These are phyloP conservation scores for Morella rubra DNA, from an alignment of 306 rosid species.

Conservation along the genomic window DNA sequence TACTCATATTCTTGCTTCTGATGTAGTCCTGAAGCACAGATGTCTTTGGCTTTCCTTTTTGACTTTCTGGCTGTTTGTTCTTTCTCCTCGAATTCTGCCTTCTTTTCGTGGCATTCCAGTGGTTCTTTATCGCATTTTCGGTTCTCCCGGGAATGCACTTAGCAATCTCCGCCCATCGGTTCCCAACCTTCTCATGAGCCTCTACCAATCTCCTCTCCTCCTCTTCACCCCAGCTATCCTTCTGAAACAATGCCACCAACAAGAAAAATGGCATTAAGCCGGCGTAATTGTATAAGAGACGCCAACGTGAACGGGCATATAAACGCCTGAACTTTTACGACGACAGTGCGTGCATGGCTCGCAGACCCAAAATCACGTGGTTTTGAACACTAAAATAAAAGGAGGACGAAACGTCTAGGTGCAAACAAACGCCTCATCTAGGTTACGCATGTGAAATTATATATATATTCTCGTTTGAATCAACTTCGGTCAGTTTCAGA, in stretches of 20 bases:
- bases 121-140: constrained; percentile 85
- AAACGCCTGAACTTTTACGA: neutral
- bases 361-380: neutral
- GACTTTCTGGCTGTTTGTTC: constrained; percentile 41
- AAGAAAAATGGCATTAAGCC: neutral
- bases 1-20: constrained; percentile 27
- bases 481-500: too few relatives aligned
- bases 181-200: constrained; percentile 62
- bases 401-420: neutral
- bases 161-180: constrained; percentile 88
- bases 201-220: constrained; percentile 73
- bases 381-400: neutral
- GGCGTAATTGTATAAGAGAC: neutral
- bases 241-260: constrained; percentile 36
- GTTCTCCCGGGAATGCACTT: constrained; percentile 76
- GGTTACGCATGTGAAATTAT: neutral
- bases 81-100: constrained; percentile 81
- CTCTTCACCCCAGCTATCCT: constrained; percentile 77
- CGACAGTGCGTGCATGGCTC: neutral
- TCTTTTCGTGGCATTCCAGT: constrained; percentile 92
- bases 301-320: neutral
- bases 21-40: constrained; percentile 79
- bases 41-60: constrained; percentile 53
- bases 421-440: neutral
- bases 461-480: too few relatives aligned